Conservation (phyloP, 805 yeast genomes). For the Starmerella bombicola region DNA sequence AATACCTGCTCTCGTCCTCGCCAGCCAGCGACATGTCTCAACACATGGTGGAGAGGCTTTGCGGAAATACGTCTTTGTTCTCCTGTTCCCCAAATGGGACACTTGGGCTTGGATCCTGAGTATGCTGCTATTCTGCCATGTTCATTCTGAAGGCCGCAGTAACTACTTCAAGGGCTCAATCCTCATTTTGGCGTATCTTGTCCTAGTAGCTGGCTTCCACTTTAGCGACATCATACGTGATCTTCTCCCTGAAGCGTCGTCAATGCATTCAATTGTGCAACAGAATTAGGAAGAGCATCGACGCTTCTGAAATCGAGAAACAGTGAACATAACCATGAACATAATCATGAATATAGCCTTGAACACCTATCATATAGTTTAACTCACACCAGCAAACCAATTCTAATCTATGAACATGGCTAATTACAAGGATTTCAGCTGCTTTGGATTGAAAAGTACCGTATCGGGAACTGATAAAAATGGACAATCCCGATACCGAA, state of each 20-base stretch:
- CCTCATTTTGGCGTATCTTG: slow-evolving; percentile 62
- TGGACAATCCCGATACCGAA: too few relatives aligned
- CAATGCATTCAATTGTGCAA: too few relatives aligned
- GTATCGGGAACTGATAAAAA: too few relatives aligned
- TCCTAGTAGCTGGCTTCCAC: slow-evolving; percentile 70
- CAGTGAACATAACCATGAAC: too few relatives aligned
- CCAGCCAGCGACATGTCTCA: slow-evolving; percentile 38
- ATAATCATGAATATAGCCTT: too few relatives aligned
- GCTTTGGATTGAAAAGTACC: too few relatives aligned
- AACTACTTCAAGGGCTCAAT: slow-evolving; percentile 94
- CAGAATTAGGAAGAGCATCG: too few relatives aligned
- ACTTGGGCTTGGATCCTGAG: slow-evolving; percentile 72
- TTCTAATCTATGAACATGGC: too few relatives aligned
- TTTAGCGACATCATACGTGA: slow-evolving; percentile 38
- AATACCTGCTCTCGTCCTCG: slow-evolving; percentile 78
- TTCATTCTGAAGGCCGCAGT: slow-evolving; percentile 92
- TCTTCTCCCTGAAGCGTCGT: slow-evolving; percentile 10
- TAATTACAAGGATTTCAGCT: too few relatives aligned
- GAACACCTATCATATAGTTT: too few relatives aligned
- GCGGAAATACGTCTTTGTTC: slow-evolving; percentile 41
- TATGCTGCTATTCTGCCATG: slow-evolving; percentile 78
- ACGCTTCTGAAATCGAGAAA: too few relatives aligned
- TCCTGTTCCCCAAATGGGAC: slow-evolving; percentile 94
- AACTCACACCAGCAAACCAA: too few relatives aligned
- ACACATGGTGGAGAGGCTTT: slow-evolving; percentile 18